Percentiles rank a stretch among this genome's conserved stretches.
phyloP scores from a whole-genome alignment of 2,329 filamentous ascomycete genomes.

The Claviceps citrina region DNA sequence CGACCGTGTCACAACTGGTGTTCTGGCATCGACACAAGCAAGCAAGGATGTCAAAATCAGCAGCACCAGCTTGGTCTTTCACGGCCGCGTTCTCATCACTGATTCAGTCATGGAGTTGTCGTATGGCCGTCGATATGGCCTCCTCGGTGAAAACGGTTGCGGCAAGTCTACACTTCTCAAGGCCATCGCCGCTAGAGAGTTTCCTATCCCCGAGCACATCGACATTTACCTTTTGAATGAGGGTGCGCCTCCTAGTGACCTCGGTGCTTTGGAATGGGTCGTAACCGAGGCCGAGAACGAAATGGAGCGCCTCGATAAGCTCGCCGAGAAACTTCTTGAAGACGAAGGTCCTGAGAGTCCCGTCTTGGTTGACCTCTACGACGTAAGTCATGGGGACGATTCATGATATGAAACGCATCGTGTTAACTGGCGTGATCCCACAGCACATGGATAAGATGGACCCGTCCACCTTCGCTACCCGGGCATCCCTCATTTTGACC shows the following conservation, averaged over 20 bases:
- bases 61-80: conserved; percentile 86
- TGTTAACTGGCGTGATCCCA: conserved; percentile 9
- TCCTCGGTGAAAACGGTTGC: conserved; percentile 97
- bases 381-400: conserved; percentile 41
- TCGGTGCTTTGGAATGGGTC: conserved; percentile 93
- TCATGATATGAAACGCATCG: not conserved
- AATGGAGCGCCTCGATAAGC: conserved; percentile 73
- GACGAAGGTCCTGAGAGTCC: conserved; percentile 83
- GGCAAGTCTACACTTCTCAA: conserved; percentile 97
- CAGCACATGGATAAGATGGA: conserved; percentile 99
- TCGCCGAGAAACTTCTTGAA: conserved; percentile 83
- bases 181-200: conserved; percentile 85
- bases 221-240: conserved; percentile 98
- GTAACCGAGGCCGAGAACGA: conserved; percentile 87
- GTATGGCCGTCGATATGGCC: conserved; percentile 81
- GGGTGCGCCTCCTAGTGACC: conserved; percentile 75
- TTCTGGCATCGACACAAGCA: conserved; percentile 67
- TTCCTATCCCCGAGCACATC: conserved; percentile 85
- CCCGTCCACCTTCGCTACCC: conserved; percentile 88
- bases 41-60: conserved; percentile 97
- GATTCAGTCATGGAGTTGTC: conserved; percentile 88
- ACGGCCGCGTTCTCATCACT: conserved; percentile 88
- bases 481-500: conserved; percentile 89
- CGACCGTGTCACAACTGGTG: conserved; percentile 95
- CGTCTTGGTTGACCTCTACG: conserved; percentile 84